Evolutionary conservation across 2,329 filamentous ascomycete species (phyloP), one percentile per base, ranked within the genome.

Genomic region (Hypoxylon sp.): DNA sequence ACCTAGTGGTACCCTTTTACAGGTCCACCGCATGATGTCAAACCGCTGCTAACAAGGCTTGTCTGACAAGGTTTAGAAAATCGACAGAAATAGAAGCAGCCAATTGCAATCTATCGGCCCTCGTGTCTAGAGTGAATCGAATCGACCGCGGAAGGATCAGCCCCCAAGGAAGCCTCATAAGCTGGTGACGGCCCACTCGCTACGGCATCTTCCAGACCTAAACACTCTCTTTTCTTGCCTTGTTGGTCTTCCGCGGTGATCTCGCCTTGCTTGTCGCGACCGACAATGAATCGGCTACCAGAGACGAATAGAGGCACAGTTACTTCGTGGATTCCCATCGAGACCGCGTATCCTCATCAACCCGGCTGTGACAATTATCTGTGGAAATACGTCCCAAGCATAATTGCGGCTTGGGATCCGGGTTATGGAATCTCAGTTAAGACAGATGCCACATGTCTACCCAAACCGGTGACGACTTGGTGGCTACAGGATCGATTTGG

Each of bases 291-390:
- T 50, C 64, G 64, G 19, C 65, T 70, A 54, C 71, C 71, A 31
- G 71, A 73, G 60, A 73, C 71, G 37, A 70, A 70, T 59, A 52
- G 6, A 10, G 65, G 63, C 33, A 44, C 61, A 31, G 71, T 71
- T 33, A 73, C 71, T 44, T 73, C 71, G 29, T 73, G 67, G 71
- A 70, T 73, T 22, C 69, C 71, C 5, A 66, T 73, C 14, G 17
- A 63, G 44, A 67, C 64, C 19, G 64, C 67, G n/a, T 39, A 65
- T 52, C 65, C 71, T 8, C 60, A 48, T 17, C 64, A 71, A 42
- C 31, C 64, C 48, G 67, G 63, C n/a, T 73, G 71, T 51, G 60
- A 59, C 11, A 57, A 58, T n/a, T 55, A 44, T 4, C 17, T 66
- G 11, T 73, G 71, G 71, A 63, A 63, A 57, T 73, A 50, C 42